Evolutionary conservation across 2,329 filamentous ascomycete species (phyloP).

Genomic region (Ascochyta viciae-villosae): DNA sequence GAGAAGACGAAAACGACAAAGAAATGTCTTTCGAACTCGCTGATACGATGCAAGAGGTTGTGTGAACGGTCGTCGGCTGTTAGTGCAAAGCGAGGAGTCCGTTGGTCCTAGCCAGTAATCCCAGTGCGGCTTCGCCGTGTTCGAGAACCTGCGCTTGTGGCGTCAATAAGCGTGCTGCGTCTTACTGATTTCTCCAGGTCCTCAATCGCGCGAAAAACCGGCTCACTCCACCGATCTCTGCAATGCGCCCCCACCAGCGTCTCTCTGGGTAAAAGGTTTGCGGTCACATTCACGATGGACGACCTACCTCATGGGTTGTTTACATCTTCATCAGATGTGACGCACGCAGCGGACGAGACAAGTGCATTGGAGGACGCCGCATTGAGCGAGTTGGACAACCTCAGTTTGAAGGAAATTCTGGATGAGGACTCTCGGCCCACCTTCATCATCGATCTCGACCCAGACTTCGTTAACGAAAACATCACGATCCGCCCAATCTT

Average conservation of each 20-base stretch:
- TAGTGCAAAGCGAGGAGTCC: not conserved
- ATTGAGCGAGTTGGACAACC: conserved; percentile 30
- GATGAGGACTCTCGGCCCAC: conserved; percentile 43
- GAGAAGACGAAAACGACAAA: conserved; percentile 5
- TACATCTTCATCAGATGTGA: not conserved
- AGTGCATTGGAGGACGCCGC: conserved; percentile 23
- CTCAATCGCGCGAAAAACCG: conserved; percentile 5
- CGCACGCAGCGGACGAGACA: not conserved
- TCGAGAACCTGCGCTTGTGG: conserved; percentile 12
- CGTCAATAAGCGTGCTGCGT: conserved; percentile 15
- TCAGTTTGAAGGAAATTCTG: conserved; percentile 38
- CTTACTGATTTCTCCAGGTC: conserved; percentile 3
- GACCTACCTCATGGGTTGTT: not conserved
- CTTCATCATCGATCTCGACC: conserved; percentile 42
- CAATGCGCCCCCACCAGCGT: conserved; percentile 5
- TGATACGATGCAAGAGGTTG: not conserved
- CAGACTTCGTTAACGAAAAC: conserved; percentile 28
- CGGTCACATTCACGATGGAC: conserved; percentile 4
- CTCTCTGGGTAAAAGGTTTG: not conserved
- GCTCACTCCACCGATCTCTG: not conserved
- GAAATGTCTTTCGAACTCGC: not conserved
- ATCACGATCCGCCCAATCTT: conserved; percentile 37
- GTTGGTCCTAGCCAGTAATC: not conserved
- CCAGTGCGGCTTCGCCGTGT: not conserved
- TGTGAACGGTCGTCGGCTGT: not conserved